Conservation (phyloP, 345 rosid genomes). For the Hypericum perforatum region DNA sequence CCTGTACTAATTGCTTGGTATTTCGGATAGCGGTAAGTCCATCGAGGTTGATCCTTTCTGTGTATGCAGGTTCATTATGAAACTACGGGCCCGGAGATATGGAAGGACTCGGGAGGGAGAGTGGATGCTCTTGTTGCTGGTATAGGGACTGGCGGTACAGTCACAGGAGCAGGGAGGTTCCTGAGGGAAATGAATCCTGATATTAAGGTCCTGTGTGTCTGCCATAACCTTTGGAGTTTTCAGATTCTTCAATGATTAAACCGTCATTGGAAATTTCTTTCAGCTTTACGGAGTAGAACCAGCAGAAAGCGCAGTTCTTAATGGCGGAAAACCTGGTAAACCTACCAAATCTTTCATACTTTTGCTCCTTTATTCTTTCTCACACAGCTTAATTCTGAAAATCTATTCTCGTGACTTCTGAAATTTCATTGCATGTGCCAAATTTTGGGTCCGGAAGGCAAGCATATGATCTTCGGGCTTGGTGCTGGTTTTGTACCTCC, state of each 20-base stretch:
- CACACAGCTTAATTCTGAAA: not conserved
- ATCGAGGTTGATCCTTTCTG: not conserved
- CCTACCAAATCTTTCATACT: not conserved
- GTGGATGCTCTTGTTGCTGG: constrained; percentile 56
- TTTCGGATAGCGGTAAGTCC: not conserved
- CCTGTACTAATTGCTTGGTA: not conserved
- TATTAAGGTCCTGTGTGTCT: constrained; percentile 31
- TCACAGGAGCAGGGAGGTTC: constrained; percentile 50
- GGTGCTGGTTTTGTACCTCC: constrained; percentile 46
- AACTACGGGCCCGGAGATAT: constrained; percentile 67
- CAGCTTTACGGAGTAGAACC: constrained; percentile 26
- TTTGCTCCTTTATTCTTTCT: not conserved
- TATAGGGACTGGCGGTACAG: constrained; percentile 88
- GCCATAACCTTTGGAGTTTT: too few species aligned
- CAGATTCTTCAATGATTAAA: too few species aligned
- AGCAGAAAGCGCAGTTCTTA: constrained; percentile 21
- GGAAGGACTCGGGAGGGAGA: constrained; percentile 68
- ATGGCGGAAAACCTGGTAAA: constrained; percentile 22
- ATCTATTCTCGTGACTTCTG: not conserved
- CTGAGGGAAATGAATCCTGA: constrained; percentile 55
- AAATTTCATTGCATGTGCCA: not conserved
- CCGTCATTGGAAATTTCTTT: too few species aligned
- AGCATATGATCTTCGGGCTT: constrained; percentile 49
- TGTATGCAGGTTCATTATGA: constrained; percentile 57
- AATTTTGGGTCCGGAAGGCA: constrained; percentile 21